phyloP scores from a whole-genome alignment of 2,329 filamentous ascomycete genomes.

The Aspergillus pseudoterreus region DNA sequence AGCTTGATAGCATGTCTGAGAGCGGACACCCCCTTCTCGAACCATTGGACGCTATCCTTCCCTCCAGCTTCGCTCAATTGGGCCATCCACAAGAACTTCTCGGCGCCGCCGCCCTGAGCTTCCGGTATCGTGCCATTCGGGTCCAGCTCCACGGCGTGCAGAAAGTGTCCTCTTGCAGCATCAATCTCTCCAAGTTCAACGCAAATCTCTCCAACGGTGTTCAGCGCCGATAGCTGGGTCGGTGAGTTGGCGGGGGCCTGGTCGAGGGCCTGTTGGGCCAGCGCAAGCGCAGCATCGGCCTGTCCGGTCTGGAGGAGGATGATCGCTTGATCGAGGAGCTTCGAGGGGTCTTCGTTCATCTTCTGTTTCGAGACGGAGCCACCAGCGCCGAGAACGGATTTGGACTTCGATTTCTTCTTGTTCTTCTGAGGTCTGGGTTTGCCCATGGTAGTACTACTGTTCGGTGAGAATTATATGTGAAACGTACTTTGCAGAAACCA shows the following conservation, averaged over 20 bases:
- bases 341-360: conserved; percentile 50
- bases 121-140: conserved; percentile 68
- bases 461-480: conserved; percentile 1
- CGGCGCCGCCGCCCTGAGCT: conserved; percentile 73
- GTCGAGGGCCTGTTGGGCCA: conserved; percentile 52
- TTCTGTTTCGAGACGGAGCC: conserved; percentile 39
- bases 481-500: conserved; percentile 8
- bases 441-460: conserved; percentile 40
- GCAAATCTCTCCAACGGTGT: conserved; percentile 74
- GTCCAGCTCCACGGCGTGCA: conserved; percentile 71
- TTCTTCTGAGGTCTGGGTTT: conserved; percentile 51
- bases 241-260: conserved; percentile 30
- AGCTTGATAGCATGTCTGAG: conserved; percentile 68
- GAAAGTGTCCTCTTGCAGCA: conserved; percentile 67
- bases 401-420: conserved; percentile 39
- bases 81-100: conserved; percentile 93
- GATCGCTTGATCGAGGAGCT: conserved; percentile 56
- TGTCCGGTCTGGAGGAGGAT: conserved; percentile 57
- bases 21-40: conserved; percentile 63
- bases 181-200: conserved; percentile 81
- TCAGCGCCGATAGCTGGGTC: conserved; percentile 57
- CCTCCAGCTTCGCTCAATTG: conserved; percentile 72
- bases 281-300: conserved; percentile 53
- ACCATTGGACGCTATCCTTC: conserved; percentile 58
- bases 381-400: conserved; percentile 42